Evolutionary conservation across 1,139 yeast species (phyloP), one percentile per base, ranked within the genome.

Genomic region (Casaregolazyma lundiana): DNA sequence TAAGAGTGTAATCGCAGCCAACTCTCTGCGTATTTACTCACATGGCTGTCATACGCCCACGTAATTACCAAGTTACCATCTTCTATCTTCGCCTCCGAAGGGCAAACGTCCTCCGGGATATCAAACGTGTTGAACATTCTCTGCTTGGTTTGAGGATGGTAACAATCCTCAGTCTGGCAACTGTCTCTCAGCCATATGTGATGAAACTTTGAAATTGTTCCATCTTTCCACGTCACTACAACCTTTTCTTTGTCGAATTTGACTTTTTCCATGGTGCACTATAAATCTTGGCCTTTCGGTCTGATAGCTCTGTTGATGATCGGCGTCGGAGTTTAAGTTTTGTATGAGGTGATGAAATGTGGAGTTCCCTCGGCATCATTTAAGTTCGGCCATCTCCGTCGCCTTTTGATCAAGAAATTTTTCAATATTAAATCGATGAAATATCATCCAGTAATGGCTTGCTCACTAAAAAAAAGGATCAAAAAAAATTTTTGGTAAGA

Each of bases 121-220:
- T 65, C 61, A 52, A 80, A 80, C 8, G 86, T 78, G 57, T 81
- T 79, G 43, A 80, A 70, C 16, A 81, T 65, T 41, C 90, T 66
- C 62, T 84, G 92, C 56, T 78, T 80, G 20, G 90, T 84, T 44
- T 68, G 63, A 2, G 73, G 68, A 57, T 78, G 82, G 64, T 73
- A 80, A 63, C 88, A 81, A 20, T 70, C 57, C n/a, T 68, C 64
- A 56, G 88, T 81, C 50, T 76, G 84, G 58, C 90, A 84, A 56
- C 78, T 76, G 62, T 84, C 92, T 44, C 90, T 68, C 24, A 84
- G 69, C 89, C 89, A 83, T 47, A 83, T 70, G 61, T 74, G 64
- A 61, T 80, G 84, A 49, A 49, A 67, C 39, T 58, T 54, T 36
- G 70, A 63, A 4, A 53, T 56, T 38, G 51, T 47, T n/a, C 67